Percentiles rank a stretch among this genome's conserved stretches.
These are phyloP conservation scores for Tanacetum coccineum DNA, from an alignment of 129 eudicot genomes.

Conservation along the genomic window DNA sequence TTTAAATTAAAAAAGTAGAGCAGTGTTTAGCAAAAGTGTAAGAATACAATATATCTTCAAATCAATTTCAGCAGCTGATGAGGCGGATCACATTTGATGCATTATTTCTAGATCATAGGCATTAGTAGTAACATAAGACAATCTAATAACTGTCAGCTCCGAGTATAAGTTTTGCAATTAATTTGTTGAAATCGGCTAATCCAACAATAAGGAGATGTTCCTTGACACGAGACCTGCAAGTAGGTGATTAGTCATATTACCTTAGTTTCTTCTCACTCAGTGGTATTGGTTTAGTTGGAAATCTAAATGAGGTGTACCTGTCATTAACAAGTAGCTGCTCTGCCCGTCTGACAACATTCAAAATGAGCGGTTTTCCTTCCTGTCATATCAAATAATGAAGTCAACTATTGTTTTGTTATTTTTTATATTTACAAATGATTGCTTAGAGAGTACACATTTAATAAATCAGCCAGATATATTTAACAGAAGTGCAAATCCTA, in stretches of 20 bases:
- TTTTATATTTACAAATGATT: neutral
- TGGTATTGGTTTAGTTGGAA: neutral
- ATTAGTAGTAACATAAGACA: neutral
- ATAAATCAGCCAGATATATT: neutral
- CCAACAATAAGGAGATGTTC: slow-evolving; percentile 98
- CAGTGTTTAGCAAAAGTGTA: too few species aligned
- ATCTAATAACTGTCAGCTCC: slow-evolving; percentile 82
- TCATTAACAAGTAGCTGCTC: slow-evolving; percentile 80
- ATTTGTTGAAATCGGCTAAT: slow-evolving; percentile 89
- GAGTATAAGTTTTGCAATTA: slow-evolving; percentile 90
- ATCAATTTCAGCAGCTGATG: too few species aligned
- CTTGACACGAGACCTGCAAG: slow-evolving; percentile 78
- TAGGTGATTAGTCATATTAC: neutral
- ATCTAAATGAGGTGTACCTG: slow-evolving; percentile 36
- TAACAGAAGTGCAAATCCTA: neutral
- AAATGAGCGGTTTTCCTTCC: slow-evolving; percentile 99
- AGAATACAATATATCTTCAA: too few species aligned
- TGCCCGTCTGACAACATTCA: slow-evolving; percentile 88
- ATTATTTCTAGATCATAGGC: too few species aligned
- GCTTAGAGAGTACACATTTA: slow-evolving; percentile 3
- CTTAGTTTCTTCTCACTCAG: neutral
- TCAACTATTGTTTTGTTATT: neutral
- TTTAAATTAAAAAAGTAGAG: too few species aligned
- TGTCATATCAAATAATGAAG: slow-evolving; percentile 26
- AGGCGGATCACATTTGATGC: too few species aligned